Evolutionary conservation across 2,329 filamentous ascomycete species (phyloP), one percentile per base, ranked within the genome.

Genomic region (Cytospora schulzeri): DNA sequence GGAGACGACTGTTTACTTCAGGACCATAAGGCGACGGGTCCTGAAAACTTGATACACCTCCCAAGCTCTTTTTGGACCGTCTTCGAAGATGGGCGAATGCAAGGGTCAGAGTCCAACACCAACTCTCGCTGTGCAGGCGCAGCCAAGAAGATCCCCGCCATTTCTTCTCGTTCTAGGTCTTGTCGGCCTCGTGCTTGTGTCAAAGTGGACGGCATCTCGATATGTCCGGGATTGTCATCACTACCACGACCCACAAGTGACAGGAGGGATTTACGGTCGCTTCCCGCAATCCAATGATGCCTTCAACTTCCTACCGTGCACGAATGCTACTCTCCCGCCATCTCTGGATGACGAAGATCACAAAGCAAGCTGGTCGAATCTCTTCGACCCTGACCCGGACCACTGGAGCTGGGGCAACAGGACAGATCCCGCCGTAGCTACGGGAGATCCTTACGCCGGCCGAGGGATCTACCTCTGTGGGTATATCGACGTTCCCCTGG

Each of bases 241-340:
- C 26, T 35, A 58, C 35, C 59, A 54, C 6, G 22, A 31, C 26
- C 31, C 38, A 14, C 33, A 35, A 48, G 14, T 38, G 35, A 24
- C 26, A 29, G 22, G 54, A 45, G 52, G 70, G 19, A 71, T 72
- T 1, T 78, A 76, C 50, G 78, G 78, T 15, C 69, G 48, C 17
- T 83, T 82, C 60, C 81, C 81, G 0, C 63, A 68, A 19, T 68
- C 74, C 3, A 69, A 74, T n/a, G 81, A 84, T 59, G 75, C 79
- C 1, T 83, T 84, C 63, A 78, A 67, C 8, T 79, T 83, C 68
- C 71, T 82, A 1, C 81, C 81, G 3, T 83, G 81, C 71, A 83
- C 80, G 5, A 72, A 74, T 48, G 57, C 60, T 9, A 79, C 78
- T 0, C n/a, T 76, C 5, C 77, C 76, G 11, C 81, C 81, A 0